A percentile compares a stretch with the other conserved stretches of the same genome.
phyloP scores from a whole-genome alignment of 179 eudicot genomes.

The Monotropa hypopitys region DNA sequence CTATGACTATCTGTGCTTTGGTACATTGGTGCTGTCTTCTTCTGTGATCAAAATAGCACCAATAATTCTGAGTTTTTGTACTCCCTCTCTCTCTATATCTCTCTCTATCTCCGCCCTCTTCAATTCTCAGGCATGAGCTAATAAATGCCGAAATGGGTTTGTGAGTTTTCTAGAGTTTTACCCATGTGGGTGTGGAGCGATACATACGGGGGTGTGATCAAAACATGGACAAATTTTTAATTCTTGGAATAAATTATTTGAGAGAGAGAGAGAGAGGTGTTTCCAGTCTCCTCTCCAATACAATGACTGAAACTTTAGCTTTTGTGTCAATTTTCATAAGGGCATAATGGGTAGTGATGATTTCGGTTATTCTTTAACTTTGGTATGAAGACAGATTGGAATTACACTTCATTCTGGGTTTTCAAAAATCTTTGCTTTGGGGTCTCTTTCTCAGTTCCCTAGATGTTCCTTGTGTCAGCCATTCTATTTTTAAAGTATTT shows the following conservation, averaged over 20 bases:
- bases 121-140: conserved; percentile 14
- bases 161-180: conserved; percentile 18
- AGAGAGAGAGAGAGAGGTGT: conserved; percentile 25
- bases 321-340: conserved; percentile 28
- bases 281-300: conserved; percentile 64
- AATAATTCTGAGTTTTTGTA: conserved; percentile 8
- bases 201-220: conserved; percentile 26
- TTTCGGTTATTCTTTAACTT: conserved; percentile 34
- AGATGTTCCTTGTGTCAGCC: conserved; percentile 63
- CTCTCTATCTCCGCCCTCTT: conserved; percentile 12
- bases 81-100: conserved; percentile 12
- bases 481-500: conserved; percentile 6
- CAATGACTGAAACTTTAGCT: conserved; percentile 55
- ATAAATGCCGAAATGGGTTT: conserved; percentile 13
- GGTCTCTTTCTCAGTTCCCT: conserved; percentile 54
- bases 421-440: conserved; percentile 49
- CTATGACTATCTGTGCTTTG: conserved; percentile 18
- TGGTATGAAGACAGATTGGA: conserved; percentile 29
- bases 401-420: conserved; percentile 39
- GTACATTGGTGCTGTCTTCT: conserved; percentile 52
- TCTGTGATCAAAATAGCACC: conserved; percentile 26
- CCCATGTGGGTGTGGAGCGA: conserved; percentile 30
- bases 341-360: conserved; percentile 7
- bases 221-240: conserved; percentile 25
- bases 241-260: conserved; percentile 18